Evolutionary conservation across 495 filamentous ascomycete genomes (phyloP), one percentile per base, ranked within the genome.

Genomic region (Podospora fimiseda): DNA sequence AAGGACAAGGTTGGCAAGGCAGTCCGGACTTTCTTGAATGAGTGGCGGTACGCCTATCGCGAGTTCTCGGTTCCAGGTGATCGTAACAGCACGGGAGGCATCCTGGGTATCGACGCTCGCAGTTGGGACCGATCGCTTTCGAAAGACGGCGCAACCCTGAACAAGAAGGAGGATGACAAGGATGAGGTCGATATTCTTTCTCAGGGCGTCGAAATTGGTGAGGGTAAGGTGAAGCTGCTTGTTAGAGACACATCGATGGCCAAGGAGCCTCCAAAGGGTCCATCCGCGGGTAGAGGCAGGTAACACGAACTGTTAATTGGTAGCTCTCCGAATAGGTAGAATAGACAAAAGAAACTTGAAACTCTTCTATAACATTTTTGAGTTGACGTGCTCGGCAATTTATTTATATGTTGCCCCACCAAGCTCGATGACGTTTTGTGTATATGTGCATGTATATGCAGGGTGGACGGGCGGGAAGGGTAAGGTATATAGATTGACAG

Each of bases 1-100:
- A 97, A 96, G 68, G 94, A 99, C 66, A 99, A 99, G 70, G 86
- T 99, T 23, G 92, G 92, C 55, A 96, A 96, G 73, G 89, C 90
- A 7, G 81, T 99, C 56, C 84, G 92, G 48, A 78, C 74, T 40
- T 99, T 94, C 72, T 74, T 99, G 21, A 92, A 92, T 60, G 92
- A 97, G 61, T 95, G 90, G 90, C 84, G 87, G 53, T 97, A 96
- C 59, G 85, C 90, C 0, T 99, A 90, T 68, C 86, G 91, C 36
- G 94, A 99, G 69, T 99, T 99, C 68, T 90, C 86, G 42, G 92
- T 95, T 7, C 88, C 89, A 2, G 94, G 94, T 2, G 94, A 97
- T 62, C 74, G 88, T 27, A 87, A 85, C 67, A 89, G 89, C 62
- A 86, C 94, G 58, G 92, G 92, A 18, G 94, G 93, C 1, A 95